Percentiles rank a stretch among this genome's conserved stretches.
phyloP scores from a whole-genome alignment of 805 yeast species.

The Ogataea henricii region DNA sequence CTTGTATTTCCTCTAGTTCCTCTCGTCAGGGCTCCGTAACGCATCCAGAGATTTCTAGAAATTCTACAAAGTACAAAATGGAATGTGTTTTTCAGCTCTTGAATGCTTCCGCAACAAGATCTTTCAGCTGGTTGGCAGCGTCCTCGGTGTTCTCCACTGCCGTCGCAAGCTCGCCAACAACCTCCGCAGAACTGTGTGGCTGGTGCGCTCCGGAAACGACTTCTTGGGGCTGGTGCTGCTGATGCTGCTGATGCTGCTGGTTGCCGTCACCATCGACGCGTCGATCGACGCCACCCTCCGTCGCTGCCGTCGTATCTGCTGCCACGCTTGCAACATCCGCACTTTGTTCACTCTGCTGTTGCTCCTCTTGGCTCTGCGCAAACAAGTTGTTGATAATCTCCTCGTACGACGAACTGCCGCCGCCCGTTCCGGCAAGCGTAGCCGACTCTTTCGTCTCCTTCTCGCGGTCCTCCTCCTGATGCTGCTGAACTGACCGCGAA shows the following conservation, averaged over 20 bases:
- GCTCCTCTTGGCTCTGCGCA: conserved; percentile 11
- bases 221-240: too few relatives aligned
- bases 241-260: too few relatives aligned
- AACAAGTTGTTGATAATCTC: conserved; percentile 28
- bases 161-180: background rate
- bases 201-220: too few relatives aligned
- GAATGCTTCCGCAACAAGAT: conserved; percentile 38
- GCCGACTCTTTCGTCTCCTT: background rate
- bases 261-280: conserved; percentile 2
- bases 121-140: conserved; percentile 34
- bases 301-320: too few relatives aligned
- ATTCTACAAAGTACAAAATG: conserved; percentile 8
- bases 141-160: conserved; percentile 17
- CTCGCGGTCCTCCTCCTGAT: conserved; percentile 3
- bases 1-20: background rate
- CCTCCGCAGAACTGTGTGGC: background rate
- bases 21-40: conserved; percentile 16
- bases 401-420: conserved; percentile 20
- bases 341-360: background rate
- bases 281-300: conserved; percentile 2
- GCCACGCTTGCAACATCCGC: too few relatives aligned
- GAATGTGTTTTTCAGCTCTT: too few relatives aligned
- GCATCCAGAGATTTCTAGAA: conserved; percentile 15
- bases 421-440: too few relatives aligned
- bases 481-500: conserved; percentile 9